phyloP scores from a whole-genome alignment of 495 filamentous ascomycete species.

The Podospora bellae-mahoneyi region DNA sequence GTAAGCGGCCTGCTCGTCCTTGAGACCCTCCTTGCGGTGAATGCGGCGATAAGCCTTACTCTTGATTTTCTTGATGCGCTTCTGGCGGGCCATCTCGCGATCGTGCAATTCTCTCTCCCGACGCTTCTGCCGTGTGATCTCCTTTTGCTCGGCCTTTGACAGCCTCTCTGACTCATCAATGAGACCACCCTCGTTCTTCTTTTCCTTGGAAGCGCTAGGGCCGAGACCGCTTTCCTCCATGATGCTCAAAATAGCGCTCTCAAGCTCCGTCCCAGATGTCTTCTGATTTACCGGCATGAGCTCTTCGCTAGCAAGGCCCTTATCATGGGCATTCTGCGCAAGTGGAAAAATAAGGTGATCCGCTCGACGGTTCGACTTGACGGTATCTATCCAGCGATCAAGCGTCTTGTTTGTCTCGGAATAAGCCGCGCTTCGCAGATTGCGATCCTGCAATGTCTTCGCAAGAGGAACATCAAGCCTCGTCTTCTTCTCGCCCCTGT shows the following conservation, averaged over 20 bases:
- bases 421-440: conserved; percentile 82
- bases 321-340: conserved; percentile 60
- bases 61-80: conserved; percentile 98
- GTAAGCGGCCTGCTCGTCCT: conserved; percentile 65
- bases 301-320: conserved; percentile 46
- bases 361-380: conserved; percentile 87
- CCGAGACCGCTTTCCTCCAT: conserved; percentile 82
- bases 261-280: conserved; percentile 71
- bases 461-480: conserved; percentile 82
- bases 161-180: conserved; percentile 62
- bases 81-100: conserved; percentile 82
- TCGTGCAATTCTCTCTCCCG: conserved; percentile 81
- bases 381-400: conserved; percentile 87
- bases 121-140: conserved; percentile 70
- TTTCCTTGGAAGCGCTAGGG: conserved; percentile 38
- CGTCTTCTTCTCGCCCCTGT: conserved; percentile 52
- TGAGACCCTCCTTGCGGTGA: conserved; percentile 80
- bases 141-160: conserved; percentile 65
- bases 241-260: conserved; percentile 78
- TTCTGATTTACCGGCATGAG: conserved; percentile 54
- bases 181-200: conserved; percentile 54
- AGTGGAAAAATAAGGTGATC: conserved; percentile 93
- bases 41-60: conserved; percentile 88
- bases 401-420: conserved; percentile 89
- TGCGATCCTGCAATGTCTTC: conserved; percentile 82